Evolutionary conservation across 1,284 basidiomycete genomes (phyloP).

Genomic region (Cutaneotrichosporon cavernicola): DNA sequence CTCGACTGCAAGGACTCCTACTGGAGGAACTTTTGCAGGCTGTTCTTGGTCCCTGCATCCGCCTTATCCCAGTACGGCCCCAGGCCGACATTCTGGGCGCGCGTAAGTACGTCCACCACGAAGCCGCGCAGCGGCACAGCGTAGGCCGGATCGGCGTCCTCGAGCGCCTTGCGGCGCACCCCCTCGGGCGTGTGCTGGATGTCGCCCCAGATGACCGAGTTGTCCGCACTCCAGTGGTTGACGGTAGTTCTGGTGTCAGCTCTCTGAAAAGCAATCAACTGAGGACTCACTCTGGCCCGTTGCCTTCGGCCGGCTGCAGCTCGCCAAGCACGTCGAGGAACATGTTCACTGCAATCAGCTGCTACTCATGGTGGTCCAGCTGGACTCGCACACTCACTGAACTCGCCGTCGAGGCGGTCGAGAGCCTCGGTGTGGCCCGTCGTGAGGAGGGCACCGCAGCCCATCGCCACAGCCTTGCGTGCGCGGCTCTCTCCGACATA

Average conservation of each 20-base stretch:
- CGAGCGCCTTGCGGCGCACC: conserved; percentile 37
- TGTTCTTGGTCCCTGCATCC: conserved; percentile 44
- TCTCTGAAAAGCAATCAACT: too few relatives aligned
- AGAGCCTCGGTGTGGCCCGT: conserved; percentile 76
- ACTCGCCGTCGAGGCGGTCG: conserved; percentile 54
- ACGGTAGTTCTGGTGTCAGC: conserved; percentile 29
- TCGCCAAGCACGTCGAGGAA: conserved; percentile 89
- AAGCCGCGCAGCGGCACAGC: conserved; percentile 41
- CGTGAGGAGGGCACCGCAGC: conserved; percentile 45
- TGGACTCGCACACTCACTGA: conserved; percentile 33
- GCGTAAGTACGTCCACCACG: conserved; percentile 43
- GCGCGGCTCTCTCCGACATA: conserved; percentile 50
- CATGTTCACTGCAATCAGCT: conserved; percentile 73
- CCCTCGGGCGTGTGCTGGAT: conserved; percentile 48
- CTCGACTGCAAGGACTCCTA: not conserved
- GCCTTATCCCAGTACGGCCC: conserved; percentile 52
- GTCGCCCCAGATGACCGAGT: conserved; percentile 37
- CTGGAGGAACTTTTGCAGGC: conserved; percentile 44
- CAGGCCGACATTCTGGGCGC: conserved; percentile 43
- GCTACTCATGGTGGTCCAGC: conserved; percentile 50
- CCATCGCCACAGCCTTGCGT: conserved; percentile 52
- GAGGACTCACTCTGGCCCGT: conserved; percentile 38
- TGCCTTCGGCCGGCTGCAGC: conserved; percentile 62
- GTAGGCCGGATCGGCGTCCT: conserved; percentile 48
- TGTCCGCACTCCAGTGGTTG: conserved; percentile 41